Percentiles rank a stretch among this genome's conserved stretches.
Evolutionary conservation across 2,329 filamentous ascomycete species (phyloP).

Genomic region (Byssothecium circinans): DNA sequence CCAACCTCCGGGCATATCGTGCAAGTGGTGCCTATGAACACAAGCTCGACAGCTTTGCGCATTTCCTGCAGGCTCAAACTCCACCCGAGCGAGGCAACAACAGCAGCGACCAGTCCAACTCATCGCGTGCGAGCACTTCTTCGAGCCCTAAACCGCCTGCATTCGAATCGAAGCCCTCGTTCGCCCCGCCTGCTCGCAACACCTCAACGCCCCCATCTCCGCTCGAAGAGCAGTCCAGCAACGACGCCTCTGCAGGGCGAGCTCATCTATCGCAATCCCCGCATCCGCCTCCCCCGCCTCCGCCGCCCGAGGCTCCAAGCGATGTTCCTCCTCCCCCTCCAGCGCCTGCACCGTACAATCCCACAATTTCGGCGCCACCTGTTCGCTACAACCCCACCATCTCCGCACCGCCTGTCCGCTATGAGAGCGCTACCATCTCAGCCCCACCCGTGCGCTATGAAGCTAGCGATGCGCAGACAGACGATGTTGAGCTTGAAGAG

Average conservation of each 20-base stretch:
- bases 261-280: too few species aligned
- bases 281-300: too few species aligned
- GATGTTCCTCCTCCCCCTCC: constrained; percentile 41
- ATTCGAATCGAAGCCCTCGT: too few species aligned
- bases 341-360: constrained; percentile 55
- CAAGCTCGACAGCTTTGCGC: constrained; percentile 29
- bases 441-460: constrained; percentile 76
- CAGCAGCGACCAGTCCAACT: constrained; percentile 17
- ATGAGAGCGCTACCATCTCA: constrained; percentile 73
- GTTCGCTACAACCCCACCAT: constrained; percentile 76
- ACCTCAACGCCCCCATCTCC: too few species aligned
- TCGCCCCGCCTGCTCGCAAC: too few species aligned
- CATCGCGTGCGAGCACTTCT: constrained; percentile 15
- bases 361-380: constrained; percentile 75
- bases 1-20: constrained; percentile 31
- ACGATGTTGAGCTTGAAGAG: constrained; percentile 33
- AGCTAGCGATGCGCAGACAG: constrained; percentile 17
- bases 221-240: too few species aligned
- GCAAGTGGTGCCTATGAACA: constrained; percentile 27
- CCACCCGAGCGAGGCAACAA: constrained; percentile 13
- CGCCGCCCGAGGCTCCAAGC: constrained; percentile 7
- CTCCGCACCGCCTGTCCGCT: constrained; percentile 76
- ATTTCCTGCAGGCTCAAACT: constrained; percentile 22
- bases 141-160: constrained; percentile 16
- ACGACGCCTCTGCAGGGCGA: too few species aligned